Conservation (phyloP, 2,329 filamentous ascomycete genomes). For the Fonsecaea nubica region DNA sequence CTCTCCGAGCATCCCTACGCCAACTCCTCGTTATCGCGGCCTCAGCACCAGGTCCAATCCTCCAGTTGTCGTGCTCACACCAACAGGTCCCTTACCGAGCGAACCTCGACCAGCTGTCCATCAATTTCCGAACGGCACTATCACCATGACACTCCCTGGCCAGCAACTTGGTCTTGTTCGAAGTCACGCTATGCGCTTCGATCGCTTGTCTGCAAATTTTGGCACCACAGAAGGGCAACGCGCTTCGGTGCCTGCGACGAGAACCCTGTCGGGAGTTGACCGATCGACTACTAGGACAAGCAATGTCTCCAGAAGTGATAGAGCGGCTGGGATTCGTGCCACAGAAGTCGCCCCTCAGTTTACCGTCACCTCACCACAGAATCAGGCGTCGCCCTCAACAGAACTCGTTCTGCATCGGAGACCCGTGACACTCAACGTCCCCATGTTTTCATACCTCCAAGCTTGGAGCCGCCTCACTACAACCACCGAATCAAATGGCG, state of each 20-base stretch:
- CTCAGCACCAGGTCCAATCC: not conserved
- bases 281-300: not conserved
- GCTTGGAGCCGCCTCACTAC: not conserved
- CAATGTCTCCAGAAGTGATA: not conserved
- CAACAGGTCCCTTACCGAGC: not conserved
- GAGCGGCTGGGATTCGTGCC: not conserved
- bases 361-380: too few species aligned
- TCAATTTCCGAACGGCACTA: not conserved
- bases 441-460: not conserved
- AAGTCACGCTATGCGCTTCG: not conserved
- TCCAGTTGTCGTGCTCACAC: not conserved
- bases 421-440: not conserved
- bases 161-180: constrained; percentile 6
- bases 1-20: not conserved
- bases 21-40: not conserved
- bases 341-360: not conserved
- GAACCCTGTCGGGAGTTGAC: not conserved
- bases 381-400: not conserved
- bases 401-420: not conserved
- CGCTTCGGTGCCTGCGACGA: not conserved
- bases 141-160: constrained; percentile 2
- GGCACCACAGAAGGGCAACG: not conserved
- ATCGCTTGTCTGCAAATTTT: not conserved
- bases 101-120: not conserved
- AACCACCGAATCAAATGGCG: not conserved